Evolutionary conservation across 768 basidiomycete species (phyloP), one percentile per base, ranked within the genome.

Genomic region (Tulasnella sp.): DNA sequence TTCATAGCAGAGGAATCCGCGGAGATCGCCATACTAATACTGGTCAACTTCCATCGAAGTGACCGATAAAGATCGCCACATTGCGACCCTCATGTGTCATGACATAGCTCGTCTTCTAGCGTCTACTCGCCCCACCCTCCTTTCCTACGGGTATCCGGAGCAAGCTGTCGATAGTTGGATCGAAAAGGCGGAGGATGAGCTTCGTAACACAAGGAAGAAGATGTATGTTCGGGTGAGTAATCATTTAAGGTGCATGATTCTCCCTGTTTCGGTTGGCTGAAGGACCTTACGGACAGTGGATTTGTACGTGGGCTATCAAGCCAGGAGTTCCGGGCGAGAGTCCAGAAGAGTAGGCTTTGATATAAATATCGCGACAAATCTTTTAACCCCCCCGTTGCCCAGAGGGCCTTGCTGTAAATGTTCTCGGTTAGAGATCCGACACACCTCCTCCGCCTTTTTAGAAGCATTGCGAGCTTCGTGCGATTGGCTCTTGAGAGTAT

Each of bases 31-130:
- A 34, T 68, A 6, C 67, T 34, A 68, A 34, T 7, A 68, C 49
- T 52, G 49, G 49, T 52, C 17, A 31, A 4, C 42, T 25, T 34
- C n/a, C 36, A 15, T 15, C 37, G 8, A 37, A 75, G 74, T 69
- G 54, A 45, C n/a, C 67, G 74, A 67, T 11, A 75, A 67, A 68
- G 37, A 68, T 37, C 74, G 74, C n/a, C 29, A 75, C 36, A 75
- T 67, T 7, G 34, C 74, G 2, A 64, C 67, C 11, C 49, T 67
- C 37, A 69, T 69, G 67, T 31, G 9, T 19, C 36, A 69, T 14
- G 39, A 75, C 58, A 42, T 64, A 34, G 0, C 68, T 3, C 37
- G n/a, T 37, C 17, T 75, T 49, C 9, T 69, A 22, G 22, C 29
- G 11, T 67, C 58, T 0, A 9, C 67, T 19, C 54, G 67, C 11